Base-by-base conservation (phyloP, 2,329 filamentous ascomycete genomes). In the Curvularia eragrostidis region DNA sequence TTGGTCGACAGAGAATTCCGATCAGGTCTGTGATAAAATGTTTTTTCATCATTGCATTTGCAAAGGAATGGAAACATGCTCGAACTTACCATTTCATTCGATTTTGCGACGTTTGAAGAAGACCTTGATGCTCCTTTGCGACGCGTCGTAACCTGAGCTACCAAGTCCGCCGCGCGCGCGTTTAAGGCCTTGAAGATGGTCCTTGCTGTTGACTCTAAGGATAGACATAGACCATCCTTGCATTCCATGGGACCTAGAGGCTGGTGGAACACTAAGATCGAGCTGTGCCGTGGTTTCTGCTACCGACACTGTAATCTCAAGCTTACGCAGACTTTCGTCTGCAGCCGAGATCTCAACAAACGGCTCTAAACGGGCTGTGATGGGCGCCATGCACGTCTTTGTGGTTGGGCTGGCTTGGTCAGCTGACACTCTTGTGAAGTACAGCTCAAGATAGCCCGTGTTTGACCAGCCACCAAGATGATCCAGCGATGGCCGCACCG, bases 111-210 rank as follows among this genome's bases (percentile, higher is more conserved):
- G 84, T 70, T 88, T 87, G 76, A 97, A 93, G 79, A 95, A 97
- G 0, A 84, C 84, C 44, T 91, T 87, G 66, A 97, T 84, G 18
- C 85, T 91, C 70, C 84, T 88, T 75, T 97, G 93, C 46, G 83
- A 87, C 10, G 85, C 82, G 73, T 97, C 93, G 71, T 91, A 88
- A 54, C 84, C 83, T 38, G 90, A 84, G 67, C 89, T 95, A 53
- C 92, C 92, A 55, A 97, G 90, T 3, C 93, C 93, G 28, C 91
- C 91, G 23, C 89, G 82, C 8, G 91, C 94, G 75, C 91, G 90
- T 74, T 89, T 93, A 56, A 97, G 79, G 26, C 88, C 87, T 43
- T 80, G 77, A 2, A 97, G 83, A 76, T 97, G 93, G 3, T 86
- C 83, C 58, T 85, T 83, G 60, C 84, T 85, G 72, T 97, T 94